A percentile compares a stretch with the other conserved stretches of the same genome.
These are phyloP conservation scores for Schwanniomyces occidentalis DNA, from an alignment of 805 yeast genomes.

Conservation along the genomic window DNA sequence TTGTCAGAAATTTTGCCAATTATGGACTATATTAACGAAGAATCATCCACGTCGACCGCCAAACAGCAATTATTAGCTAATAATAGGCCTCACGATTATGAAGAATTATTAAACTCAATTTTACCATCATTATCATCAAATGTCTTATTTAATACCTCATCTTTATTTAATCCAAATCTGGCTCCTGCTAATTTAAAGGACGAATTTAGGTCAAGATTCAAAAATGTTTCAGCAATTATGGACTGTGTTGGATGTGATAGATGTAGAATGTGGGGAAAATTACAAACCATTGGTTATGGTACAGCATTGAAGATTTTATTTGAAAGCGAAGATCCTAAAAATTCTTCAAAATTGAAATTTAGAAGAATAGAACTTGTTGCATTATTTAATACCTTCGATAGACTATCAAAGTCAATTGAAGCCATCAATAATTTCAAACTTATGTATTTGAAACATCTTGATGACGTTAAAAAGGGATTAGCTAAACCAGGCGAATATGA, in stretches of 20 bases:
- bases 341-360: constrained; percentile 56
- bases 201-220: constrained; percentile 83
- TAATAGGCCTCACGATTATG: constrained; percentile 36
- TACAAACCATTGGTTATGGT: constrained; percentile 96
- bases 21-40: constrained; percentile 24
- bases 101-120: constrained; percentile 30
- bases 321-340: constrained; percentile 61
- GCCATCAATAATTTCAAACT: constrained; percentile 71
- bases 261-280: constrained; percentile 97
- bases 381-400: constrained; percentile 86
- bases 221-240: constrained; percentile 90
- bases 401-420: constrained; percentile 80
- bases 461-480: constrained; percentile 39
- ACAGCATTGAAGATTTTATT: constrained; percentile 90
- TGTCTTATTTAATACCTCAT: constrained; percentile 46
- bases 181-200: constrained; percentile 62
- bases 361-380: constrained; percentile 86
- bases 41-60: constrained; percentile 17
- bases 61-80: constrained; percentile 50
- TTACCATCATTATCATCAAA: constrained; percentile 41
- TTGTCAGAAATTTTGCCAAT: constrained; percentile 31
- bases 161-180: constrained; percentile 46
- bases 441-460: constrained; percentile 46
- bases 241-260: constrained; percentile 99
- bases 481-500: constrained; percentile 44